These are phyloP conservation scores for Phytophthora foliorum DNA, from an alignment of 352 stramenopile genomes.

Conservation along the genomic window DNA sequence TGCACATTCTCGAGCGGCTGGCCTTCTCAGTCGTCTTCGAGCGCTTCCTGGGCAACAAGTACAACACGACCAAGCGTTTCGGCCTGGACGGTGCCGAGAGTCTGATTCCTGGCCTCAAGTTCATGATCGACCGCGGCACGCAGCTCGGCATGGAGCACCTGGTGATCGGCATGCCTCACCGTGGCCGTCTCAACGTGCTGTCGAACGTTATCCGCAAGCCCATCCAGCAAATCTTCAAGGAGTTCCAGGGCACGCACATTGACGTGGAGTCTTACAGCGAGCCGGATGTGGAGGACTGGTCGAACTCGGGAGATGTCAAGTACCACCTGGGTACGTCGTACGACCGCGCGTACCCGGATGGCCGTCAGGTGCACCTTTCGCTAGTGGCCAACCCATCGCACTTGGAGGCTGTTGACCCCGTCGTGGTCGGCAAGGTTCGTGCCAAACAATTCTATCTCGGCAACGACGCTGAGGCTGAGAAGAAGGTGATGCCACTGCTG, in stretches of 20 bases:
- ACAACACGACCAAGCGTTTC: slow-evolving; percentile 99
- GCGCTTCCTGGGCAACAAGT: slow-evolving; percentile 98
- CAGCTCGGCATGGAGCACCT: slow-evolving; percentile 97
- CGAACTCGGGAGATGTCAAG: slow-evolving; percentile 97
- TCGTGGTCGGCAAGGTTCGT: slow-evolving; percentile 95
- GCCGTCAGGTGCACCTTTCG: slow-evolving; percentile 94
- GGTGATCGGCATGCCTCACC: slow-evolving; percentile 98
- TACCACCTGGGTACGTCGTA: slow-evolving; percentile 99
- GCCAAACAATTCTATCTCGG: slow-evolving; percentile 98
- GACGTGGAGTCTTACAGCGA: slow-evolving; percentile 90
- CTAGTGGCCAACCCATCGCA: slow-evolving; percentile 98
- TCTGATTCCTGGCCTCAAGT: slow-evolving; percentile 96
- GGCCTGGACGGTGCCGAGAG: slow-evolving; percentile 97
- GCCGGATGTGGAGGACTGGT: slow-evolving; percentile 89
- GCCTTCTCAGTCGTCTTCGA: slow-evolving; percentile 99
- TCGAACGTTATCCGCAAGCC: slow-evolving; percentile 99
- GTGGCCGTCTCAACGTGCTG: slow-evolving; percentile 97
- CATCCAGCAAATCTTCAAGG: slow-evolving; percentile 98
- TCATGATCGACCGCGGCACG: slow-evolving; percentile 95
- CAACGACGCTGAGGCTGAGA: slow-evolving; percentile 87
- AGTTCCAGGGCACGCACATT: slow-evolving; percentile 97
- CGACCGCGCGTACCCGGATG: slow-evolving; percentile 96
- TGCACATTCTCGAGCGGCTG: slow-evolving; percentile 97
- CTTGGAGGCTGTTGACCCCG: slow-evolving; percentile 97
- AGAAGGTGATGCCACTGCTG: slow-evolving; percentile 95